A percentile compares a stretch with the other conserved stretches of the same genome.
Conservation (phyloP, 2,329 filamentous ascomycete genomes). For the Aspergillus sp. region DNA sequence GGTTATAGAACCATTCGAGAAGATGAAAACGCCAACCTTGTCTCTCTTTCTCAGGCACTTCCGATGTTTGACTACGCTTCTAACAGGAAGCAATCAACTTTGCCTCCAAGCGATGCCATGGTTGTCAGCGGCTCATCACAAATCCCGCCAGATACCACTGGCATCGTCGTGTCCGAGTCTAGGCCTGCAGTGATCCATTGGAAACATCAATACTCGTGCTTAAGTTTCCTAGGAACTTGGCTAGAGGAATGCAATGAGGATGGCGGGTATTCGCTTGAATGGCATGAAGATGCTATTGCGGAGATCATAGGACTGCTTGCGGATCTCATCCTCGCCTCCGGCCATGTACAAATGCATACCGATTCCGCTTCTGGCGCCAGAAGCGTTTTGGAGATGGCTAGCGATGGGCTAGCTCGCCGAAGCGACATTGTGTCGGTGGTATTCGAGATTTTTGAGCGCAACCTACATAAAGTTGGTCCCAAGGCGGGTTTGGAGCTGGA, state of each 20-base stretch:
- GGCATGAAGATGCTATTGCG: constrained; percentile 53
- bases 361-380: constrained; percentile 31
- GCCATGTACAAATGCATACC: constrained; percentile 15
- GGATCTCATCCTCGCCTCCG: constrained; percentile 50
- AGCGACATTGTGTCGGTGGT: constrained; percentile 70
- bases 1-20: constrained; percentile 71
- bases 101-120: constrained; percentile 21
- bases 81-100: constrained; percentile 14
- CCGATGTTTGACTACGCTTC: constrained; percentile 33
- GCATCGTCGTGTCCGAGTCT: constrained; percentile 64
- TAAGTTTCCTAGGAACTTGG: constrained; percentile 69
- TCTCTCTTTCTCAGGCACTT: constrained; percentile 54
- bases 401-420: constrained; percentile 38
- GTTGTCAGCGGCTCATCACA: constrained; percentile 28
- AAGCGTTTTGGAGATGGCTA: constrained; percentile 41
- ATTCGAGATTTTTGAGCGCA: constrained; percentile 73
- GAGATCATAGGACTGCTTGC: constrained; percentile 68
- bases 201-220: constrained; percentile 63
- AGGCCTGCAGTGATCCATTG: constrained; percentile 67
- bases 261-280: constrained; percentile 44
- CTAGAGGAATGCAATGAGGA: constrained; percentile 39
- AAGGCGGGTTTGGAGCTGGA: constrained; percentile 53
- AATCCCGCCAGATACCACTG: constrained; percentile 31
- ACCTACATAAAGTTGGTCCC: constrained; percentile 42
- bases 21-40: constrained; percentile 74